phyloP scores from a whole-genome alignment of 306 rosid species.

The Fagus sylvatica region DNA sequence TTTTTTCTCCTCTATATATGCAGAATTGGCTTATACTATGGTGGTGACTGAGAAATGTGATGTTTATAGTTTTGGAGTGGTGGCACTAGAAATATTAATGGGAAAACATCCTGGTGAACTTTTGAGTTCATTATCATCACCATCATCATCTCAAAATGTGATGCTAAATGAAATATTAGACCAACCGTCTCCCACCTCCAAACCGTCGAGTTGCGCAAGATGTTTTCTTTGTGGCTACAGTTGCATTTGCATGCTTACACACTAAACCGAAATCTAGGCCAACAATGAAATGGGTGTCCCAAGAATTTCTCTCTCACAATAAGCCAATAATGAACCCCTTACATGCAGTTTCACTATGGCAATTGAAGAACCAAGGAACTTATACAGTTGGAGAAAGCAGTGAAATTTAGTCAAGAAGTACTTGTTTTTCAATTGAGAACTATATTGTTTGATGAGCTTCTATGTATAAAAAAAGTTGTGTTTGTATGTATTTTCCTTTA shows the following conservation, averaged over 20 bases:
- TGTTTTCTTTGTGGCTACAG: not conserved
- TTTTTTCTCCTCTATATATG: not conserved
- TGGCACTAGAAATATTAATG: conserved; percentile 27
- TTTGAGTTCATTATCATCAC: too few relatives aligned
- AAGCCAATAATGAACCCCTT: too few relatives aligned
- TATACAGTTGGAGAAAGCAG: too few relatives aligned
- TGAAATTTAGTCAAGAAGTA: too few relatives aligned
- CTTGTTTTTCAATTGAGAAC: too few relatives aligned
- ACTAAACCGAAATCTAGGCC: not conserved
- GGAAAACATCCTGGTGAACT: conserved; percentile 7
- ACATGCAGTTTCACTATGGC: too few relatives aligned
- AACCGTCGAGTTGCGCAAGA: not conserved
- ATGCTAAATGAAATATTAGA: conserved; percentile 13
- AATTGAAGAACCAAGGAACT: too few relatives aligned
- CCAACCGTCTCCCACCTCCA: conserved; percentile 4
- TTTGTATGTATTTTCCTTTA: too few relatives aligned
- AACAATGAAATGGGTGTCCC: conserved; percentile 15
- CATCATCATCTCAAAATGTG: not conserved
- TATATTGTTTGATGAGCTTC: too few relatives aligned
- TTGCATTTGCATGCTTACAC: conserved; percentile 18
- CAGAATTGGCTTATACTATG: conserved; percentile 3
- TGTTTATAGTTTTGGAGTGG: conserved; percentile 29
- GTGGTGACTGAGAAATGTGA: conserved; percentile 18
- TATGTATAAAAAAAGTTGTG: too few relatives aligned
- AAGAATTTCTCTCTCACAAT: too few relatives aligned